Base-by-base conservation (phyloP, 495 filamentous ascomycete genomes). In the Lindgomyces ingoldianus region DNA sequence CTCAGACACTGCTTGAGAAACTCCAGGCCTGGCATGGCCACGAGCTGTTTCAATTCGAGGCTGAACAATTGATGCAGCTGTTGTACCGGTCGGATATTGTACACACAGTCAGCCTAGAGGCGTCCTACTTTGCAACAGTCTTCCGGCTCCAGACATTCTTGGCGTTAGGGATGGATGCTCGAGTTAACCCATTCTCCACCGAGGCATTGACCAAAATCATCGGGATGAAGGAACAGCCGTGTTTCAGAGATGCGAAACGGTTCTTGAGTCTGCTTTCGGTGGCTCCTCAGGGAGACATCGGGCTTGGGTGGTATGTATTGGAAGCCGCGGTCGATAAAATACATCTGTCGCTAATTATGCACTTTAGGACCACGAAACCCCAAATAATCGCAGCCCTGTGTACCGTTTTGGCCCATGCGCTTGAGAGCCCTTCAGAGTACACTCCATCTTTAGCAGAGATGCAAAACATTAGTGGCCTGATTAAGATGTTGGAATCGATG, bases 31-130 rank as follows among this genome's bases (percentile, higher is more conserved):
- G 21, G 22, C 46, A 55, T 0, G 45, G 27, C 3, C 55, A 65
- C 9, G 62, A 65, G 39, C 29, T 65, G 11, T 65, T 59, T 33
- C 36, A 46, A 22, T 14, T 65, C 18, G 60, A 22, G 19, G 18
- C 62, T 3, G 51, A 52, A 19, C 30, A 65, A 16, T 14, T 65
- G 56, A 19, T 25, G 36, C 62, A 60, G 21, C 26, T 65, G 39
- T 55, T 65, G 22, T 65, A 65, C 25, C 55, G 56, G 10, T 65
- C 62, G 6, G 62, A 65, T 56, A 18, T 65, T 12, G 26, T 60
- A 1, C 62, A 65, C 29, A 29, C 59, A 3, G 21, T 60, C 33
- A 39, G n/a, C 18, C 19, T 60, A 8, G 62, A 65, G 29, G 62
- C 55, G 10, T 48, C 62, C 8, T 65, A 60, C 24, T 65, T 65